These are phyloP conservation scores for Talaromyces sp. DNA, from an alignment of 2,329 filamentous ascomycete species.

Conservation along the genomic window DNA sequence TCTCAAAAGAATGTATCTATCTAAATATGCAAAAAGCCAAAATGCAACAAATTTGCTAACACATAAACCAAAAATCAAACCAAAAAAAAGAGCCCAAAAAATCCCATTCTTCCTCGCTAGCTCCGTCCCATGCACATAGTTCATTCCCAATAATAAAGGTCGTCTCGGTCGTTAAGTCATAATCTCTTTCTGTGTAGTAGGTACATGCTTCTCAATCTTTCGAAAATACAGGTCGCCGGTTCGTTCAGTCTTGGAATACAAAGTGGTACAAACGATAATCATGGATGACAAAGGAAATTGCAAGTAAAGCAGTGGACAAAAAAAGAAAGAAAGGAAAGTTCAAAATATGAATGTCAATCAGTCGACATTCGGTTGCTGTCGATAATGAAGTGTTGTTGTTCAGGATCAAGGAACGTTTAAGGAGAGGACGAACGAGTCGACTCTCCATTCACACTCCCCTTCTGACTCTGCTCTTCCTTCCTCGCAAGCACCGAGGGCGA, in stretches of 20 bases:
- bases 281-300: constrained; percentile 1
- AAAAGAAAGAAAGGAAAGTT: not conserved
- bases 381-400: not conserved
- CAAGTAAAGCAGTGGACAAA: not conserved
- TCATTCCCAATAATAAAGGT: not conserved
- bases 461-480: constrained; percentile 41
- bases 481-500: constrained; percentile 43
- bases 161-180: constrained; percentile 10
- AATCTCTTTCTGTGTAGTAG: not conserved
- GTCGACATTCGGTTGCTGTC: not conserved
- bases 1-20: constrained; percentile 6
- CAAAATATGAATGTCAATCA: not conserved
- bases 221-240: constrained; percentile 1
- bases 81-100: not conserved
- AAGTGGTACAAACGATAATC: constrained; percentile 2
- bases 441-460: constrained; percentile 17
- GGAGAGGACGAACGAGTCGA: not conserved
- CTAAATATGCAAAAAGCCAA: not conserved
- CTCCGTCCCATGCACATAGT: constrained; percentile 13
- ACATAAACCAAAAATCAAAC: not conserved
- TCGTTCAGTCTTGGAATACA: constrained; percentile 6
- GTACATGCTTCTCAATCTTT: constrained; percentile 10
- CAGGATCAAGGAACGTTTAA: not conserved
- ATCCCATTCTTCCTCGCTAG: not conserved
- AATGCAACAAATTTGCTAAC: not conserved